Evolutionary conservation across 805 yeast genomes (phyloP), one percentile per base, ranked within the genome.

Genomic region (Metschnikowia bowlesiae): DNA sequence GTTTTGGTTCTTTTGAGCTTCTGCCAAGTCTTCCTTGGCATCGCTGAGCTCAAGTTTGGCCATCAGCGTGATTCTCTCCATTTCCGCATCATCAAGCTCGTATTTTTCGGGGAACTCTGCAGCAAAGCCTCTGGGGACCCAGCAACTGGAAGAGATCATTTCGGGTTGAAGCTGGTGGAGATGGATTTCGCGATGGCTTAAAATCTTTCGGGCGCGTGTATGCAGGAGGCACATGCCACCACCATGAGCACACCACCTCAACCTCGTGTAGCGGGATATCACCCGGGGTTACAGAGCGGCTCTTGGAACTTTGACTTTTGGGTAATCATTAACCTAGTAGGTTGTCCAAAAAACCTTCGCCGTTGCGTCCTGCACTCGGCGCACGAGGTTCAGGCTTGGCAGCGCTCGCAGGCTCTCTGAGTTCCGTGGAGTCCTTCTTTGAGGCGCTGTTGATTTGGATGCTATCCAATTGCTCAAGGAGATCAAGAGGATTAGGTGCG

Each of bases 51-150:
- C 89, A 59, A 90, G 73, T 52, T 85, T 81, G 47, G 98, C 96
- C 81, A 94, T 78, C 57, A 83, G 82, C 54, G 84, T 81, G 64
- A 94, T 90, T 70, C 97, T 80, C 50, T 82, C 92, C 88, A 94
- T 84, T 70, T 94, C 99, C 53, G 81, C 92, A 54, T 94, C 98
- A 58, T 90, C 84, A 48, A 92, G 72, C 58, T 89, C 96, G 61
- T 89, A 90, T 63, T 86, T 81, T 61, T 83, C 89, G 6, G 99
- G 98, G 64, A 85, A 88, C 67, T 91, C 97, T 36, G 95, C 81
- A 30, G 99, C 95, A 67, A 78, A 87, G 5, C 99, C 99, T 62
- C 96, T 82, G 45, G 98, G 97, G 26, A 92, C 96, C 98, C 99
- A 94, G 46, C 84, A 74, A 44, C 94, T 84, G 29, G 97, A 86